phyloP scores from a whole-genome alignment of 805 yeast species.

The Blastobotrys chiropterorum region DNA sequence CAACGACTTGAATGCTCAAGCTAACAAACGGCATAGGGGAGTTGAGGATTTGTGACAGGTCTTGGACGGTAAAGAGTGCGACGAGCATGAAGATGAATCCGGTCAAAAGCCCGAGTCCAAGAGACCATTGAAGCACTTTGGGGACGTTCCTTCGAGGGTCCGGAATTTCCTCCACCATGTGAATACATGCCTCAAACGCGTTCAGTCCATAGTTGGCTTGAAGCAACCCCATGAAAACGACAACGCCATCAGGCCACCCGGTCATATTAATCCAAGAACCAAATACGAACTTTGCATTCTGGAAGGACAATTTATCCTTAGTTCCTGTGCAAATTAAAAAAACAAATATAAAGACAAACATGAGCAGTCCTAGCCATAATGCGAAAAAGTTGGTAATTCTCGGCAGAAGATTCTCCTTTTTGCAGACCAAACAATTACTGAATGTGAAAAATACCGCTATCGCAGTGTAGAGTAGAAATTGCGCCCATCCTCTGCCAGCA shows the following conservation, averaged over 20 bases:
- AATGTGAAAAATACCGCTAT: constrained; percentile 9
- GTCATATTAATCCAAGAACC: constrained; percentile 27
- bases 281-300: constrained; percentile 14
- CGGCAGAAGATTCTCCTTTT: constrained; percentile 12
- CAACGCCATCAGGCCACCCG: constrained; percentile 68
- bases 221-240: constrained; percentile 71
- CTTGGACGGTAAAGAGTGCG: constrained; percentile 62
- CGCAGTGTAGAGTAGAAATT: constrained; percentile 12
- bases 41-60: constrained; percentile 53
- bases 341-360: constrained; percentile 11
- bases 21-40: constrained; percentile 79
- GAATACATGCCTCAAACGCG: constrained; percentile 74
- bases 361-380: constrained; percentile 6
- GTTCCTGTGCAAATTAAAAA: constrained; percentile 13
- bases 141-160: constrained; percentile 69
- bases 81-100: constrained; percentile 72
- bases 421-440: constrained; percentile 12
- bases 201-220: constrained; percentile 72
- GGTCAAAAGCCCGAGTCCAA: constrained; percentile 53
- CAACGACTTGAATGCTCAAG: constrained; percentile 47
- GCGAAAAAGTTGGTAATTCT: constrained; percentile 14
- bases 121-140: constrained; percentile 62
- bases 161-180: constrained; percentile 76
- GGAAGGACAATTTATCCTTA: constrained; percentile 10
- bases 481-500: constrained; percentile 11